These are phyloP conservation scores for Xylaria venustula DNA, from an alignment of 495 filamentous ascomycete genomes.

Conservation along the genomic window DNA sequence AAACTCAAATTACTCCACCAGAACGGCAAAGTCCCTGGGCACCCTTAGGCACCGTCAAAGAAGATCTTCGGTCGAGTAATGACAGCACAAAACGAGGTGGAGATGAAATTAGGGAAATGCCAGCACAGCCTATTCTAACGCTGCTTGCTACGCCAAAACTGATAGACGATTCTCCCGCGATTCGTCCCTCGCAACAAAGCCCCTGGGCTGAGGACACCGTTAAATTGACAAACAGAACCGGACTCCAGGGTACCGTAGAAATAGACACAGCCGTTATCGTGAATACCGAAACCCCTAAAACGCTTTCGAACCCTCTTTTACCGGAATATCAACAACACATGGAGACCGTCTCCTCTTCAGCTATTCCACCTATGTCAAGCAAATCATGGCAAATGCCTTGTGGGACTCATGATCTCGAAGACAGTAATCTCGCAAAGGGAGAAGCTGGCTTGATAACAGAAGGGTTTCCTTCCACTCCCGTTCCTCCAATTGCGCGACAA, in stretches of 20 bases:
- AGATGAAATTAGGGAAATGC: background rate
- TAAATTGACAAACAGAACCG: background rate
- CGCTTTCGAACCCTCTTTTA: constrained; percentile 8
- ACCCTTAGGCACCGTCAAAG: background rate
- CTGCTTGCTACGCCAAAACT: background rate
- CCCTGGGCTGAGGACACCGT: constrained; percentile 19
- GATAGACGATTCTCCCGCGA: background rate
- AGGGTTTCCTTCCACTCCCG: background rate
- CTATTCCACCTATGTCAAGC: background rate
- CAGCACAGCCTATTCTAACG: background rate
- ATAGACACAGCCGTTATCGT: background rate
- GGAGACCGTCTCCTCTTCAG: background rate
- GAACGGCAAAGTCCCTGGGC: constrained; percentile 6
- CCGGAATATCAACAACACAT: background rate
- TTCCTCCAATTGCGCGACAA: background rate
- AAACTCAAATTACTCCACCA: background rate
- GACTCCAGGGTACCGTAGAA: background rate
- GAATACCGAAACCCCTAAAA: background rate
- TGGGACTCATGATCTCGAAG: background rate
- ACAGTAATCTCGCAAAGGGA: background rate
- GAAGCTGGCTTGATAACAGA: background rate
- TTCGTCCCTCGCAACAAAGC: constrained; percentile 27
- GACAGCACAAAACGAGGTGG: background rate
- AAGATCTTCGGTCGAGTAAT: background rate
- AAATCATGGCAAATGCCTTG: background rate